Conservation (phyloP, 306 rosid species). For the Cucurbita pepo region DNA sequence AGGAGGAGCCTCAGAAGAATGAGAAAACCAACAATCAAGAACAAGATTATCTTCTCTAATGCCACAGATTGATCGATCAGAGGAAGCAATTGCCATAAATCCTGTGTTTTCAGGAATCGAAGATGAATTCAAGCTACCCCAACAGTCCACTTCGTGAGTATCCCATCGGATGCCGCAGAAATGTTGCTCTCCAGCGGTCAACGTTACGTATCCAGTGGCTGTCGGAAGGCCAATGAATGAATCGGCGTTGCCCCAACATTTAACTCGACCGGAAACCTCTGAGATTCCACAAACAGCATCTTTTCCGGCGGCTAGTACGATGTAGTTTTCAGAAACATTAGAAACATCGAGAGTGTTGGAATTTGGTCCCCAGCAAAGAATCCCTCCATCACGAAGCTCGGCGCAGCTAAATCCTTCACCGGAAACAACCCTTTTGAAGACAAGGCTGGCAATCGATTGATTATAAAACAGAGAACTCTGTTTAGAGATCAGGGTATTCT, state of each 20-base stretch:
- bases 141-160: conserved; percentile 62
- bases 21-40: conserved; percentile 68
- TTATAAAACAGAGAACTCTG: conserved; percentile 28
- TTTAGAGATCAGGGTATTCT: conserved; percentile 21
- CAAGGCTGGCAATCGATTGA: conserved; percentile 23
- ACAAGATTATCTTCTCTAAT: conserved; percentile 73
- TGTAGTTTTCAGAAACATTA: conserved; percentile 23
- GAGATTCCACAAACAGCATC: conserved; percentile 53
- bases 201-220: conserved; percentile 16
- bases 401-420: conserved; percentile 86
- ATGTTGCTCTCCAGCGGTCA: conserved; percentile 53
- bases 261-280: conserved; percentile 29
- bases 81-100: conserved; percentile 71
- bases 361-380: conserved; percentile 75
- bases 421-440: conserved; percentile 38
- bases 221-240: conserved; percentile 18
- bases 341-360: conserved; percentile 31
- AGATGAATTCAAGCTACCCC: conserved; percentile 68
- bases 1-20: conserved; percentile 20
- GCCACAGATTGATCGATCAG: conserved; percentile 68
- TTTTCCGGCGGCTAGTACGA: conserved; percentile 41
- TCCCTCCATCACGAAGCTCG: conserved; percentile 37
- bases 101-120: conserved; percentile 45
- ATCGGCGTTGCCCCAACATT: conserved; percentile 56
- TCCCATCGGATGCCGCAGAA: conserved; percentile 69